Conservation (phyloP, 306 rosid genomes). For the Pachyrhizus erosus region DNA sequence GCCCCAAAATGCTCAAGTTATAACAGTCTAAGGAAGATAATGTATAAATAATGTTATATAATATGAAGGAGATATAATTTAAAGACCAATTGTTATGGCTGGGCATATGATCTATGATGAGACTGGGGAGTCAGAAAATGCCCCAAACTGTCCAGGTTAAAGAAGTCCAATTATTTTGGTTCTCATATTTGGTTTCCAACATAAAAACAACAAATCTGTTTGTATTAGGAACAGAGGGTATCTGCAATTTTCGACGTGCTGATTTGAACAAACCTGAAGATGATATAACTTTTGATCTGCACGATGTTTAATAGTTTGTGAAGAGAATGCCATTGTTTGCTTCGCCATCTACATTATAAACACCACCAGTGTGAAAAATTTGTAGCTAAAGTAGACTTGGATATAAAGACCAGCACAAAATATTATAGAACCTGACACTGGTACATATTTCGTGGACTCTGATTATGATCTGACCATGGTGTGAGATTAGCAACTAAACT, state of each 20-base stretch:
- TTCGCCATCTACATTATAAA: constrained; percentile 82
- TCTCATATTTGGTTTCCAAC: constrained; percentile 23
- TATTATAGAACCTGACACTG: constrained; percentile 84
- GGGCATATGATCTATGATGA: constrained; percentile 45
- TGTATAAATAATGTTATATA: constrained; percentile 1
- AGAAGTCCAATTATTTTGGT: neutral
- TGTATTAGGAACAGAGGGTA: neutral
- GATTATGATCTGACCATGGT: constrained; percentile 99
- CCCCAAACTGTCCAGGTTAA: constrained; percentile 37
- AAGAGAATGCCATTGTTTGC: constrained; percentile 96
- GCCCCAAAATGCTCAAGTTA: constrained; percentile 40
- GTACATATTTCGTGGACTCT: constrained; percentile 98
- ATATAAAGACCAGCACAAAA: constrained; percentile 13
- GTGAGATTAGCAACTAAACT: constrained; percentile 96
- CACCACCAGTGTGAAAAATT: constrained; percentile 23
- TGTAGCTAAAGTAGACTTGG: constrained; percentile 15
- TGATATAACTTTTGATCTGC: constrained; percentile 95
- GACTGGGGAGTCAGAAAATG: constrained; percentile 81
- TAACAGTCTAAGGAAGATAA: neutral
- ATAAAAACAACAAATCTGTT: constrained; percentile 3
- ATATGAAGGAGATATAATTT: constrained; percentile 15
- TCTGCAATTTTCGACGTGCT: constrained; percentile 31
- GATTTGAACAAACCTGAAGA: constrained; percentile 75
- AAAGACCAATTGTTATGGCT: neutral
- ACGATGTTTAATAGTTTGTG: constrained; percentile 80